These are phyloP conservation scores for Botrytis hyacinthi DNA, from an alignment of 2,329 filamentous ascomycete genomes.

Conservation along the genomic window DNA sequence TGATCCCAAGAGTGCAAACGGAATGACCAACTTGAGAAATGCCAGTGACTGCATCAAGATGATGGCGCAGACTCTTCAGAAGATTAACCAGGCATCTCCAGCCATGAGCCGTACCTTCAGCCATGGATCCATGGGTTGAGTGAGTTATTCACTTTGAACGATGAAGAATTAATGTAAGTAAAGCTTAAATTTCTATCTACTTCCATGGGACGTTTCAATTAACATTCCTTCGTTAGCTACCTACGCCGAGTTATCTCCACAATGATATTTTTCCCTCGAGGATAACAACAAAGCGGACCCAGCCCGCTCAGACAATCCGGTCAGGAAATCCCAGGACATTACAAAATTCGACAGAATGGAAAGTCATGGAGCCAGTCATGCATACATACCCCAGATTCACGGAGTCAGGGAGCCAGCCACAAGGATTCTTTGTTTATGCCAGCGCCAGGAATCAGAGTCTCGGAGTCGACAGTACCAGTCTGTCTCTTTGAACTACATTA, in stretches of 20 bases:
- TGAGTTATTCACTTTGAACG: neutral
- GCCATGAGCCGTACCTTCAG: constrained; percentile 25
- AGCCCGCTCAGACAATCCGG: constrained; percentile 13
- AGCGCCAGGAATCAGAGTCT: neutral
- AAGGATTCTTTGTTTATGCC: neutral
- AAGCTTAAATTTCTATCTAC: neutral
- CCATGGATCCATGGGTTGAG: constrained; percentile 33
- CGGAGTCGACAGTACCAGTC: constrained; percentile 3
- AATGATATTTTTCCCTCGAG: neutral
- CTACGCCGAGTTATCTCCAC: neutral
- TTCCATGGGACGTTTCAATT: neutral
- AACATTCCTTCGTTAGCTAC: constrained; percentile 4
- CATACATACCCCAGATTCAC: constrained; percentile 2
- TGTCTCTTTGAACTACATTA: neutral
- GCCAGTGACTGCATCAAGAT: constrained; percentile 35
- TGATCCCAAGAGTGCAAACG: constrained; percentile 33
- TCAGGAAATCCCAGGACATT: neutral
- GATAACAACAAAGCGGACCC: constrained; percentile 12
- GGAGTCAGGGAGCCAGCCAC: neutral
- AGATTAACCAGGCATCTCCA: constrained; percentile 29
- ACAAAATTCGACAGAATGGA: constrained; percentile 13
- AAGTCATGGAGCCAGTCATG: constrained; percentile 23
- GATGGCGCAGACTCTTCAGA: constrained; percentile 35
- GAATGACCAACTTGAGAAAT: constrained; percentile 31
- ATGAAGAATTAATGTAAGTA: constrained; percentile 28